These are phyloP conservation scores for Gossypium rotundifolium DNA, from an alignment of 345 rosid genomes.

Conservation along the genomic window DNA sequence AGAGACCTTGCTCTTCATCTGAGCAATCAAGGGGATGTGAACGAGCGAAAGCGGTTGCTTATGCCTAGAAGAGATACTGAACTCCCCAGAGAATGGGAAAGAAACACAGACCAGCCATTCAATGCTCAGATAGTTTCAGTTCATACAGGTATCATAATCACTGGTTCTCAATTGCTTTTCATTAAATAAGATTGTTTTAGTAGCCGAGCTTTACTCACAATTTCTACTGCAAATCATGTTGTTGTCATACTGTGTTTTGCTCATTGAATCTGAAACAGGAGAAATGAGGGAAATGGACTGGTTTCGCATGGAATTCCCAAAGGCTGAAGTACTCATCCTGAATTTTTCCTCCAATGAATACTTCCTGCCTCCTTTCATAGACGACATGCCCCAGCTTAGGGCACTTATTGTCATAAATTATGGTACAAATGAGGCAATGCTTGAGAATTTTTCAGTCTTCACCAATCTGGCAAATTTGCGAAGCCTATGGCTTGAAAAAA, in stretches of 20 bases:
- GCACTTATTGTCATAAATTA: constrained; percentile 66
- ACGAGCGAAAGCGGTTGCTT: constrained; percentile 42
- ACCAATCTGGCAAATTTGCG: constrained; percentile 44
- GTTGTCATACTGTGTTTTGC: background rate
- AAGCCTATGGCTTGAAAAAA: constrained; percentile 89
- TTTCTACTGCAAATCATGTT: background rate
- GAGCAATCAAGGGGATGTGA: constrained; percentile 36
- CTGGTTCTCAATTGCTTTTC: background rate
- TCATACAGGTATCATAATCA: constrained; percentile 48
- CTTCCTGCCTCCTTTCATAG: constrained; percentile 74
- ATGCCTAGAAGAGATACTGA: constrained; percentile 62
- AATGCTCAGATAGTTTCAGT: constrained; percentile 75
- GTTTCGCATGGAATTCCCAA: constrained; percentile 69
- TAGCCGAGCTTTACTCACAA: too few species aligned
- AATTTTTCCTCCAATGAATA: constrained; percentile 58
- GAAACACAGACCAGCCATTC: constrained; percentile 50
- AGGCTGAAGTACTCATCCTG: constrained; percentile 75
- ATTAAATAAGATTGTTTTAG: background rate
- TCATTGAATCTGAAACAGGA: constrained; percentile 28
- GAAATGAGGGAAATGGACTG: constrained; percentile 80
- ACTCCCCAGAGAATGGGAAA: constrained; percentile 82
- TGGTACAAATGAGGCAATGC: constrained; percentile 43
- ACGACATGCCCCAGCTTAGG: constrained; percentile 63
- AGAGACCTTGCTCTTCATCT: constrained; percentile 78
- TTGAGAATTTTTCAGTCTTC: constrained; percentile 49